Percentiles rank a stretch among this genome's conserved stretches.
These are phyloP conservation scores for Auricularia sp. DNA, from an alignment of 768 basidiomycete genomes.

Conservation along the genomic window DNA sequence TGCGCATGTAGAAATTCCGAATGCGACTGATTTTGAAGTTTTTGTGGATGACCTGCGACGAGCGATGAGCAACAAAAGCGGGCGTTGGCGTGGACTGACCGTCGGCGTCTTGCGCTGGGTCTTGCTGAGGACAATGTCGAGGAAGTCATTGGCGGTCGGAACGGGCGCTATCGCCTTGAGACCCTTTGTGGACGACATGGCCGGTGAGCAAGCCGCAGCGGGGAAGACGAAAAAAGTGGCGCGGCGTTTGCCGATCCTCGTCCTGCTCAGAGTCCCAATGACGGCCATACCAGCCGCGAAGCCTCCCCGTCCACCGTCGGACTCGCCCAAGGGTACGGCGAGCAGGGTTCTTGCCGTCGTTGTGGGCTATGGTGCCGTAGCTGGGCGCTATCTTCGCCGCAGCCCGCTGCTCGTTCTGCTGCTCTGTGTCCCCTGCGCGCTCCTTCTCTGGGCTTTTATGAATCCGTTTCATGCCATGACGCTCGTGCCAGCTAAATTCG, in stretches of 20 bases:
- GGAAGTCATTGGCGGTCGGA: slow-evolving; percentile 87
- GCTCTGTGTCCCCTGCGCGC: not conserved
- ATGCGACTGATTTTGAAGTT: slow-evolving; percentile 99
- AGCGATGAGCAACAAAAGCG: slow-evolving; percentile 3
- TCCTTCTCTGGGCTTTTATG: not conserved
- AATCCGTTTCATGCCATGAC: not conserved
- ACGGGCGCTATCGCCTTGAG: slow-evolving; percentile 98
- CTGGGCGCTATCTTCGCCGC: not conserved
- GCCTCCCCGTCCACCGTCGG: not conserved
- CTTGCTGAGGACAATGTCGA: slow-evolving; percentile 87
- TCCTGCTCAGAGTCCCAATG: not conserved
- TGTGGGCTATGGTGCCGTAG: not conserved
- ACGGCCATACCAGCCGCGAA: not conserved
- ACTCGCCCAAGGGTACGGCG: not conserved
- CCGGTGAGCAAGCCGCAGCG: not conserved
- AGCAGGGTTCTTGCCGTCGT: not conserved
- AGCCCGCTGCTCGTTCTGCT: not conserved
- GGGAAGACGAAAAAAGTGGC: not conserved
- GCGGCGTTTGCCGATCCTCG: not conserved
- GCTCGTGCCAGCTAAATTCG: not conserved
- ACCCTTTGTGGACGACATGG: slow-evolving; percentile 42
- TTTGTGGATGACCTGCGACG: slow-evolving; percentile 86
- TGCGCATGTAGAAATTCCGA: slow-evolving; percentile 97
- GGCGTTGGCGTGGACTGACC: slow-evolving; percentile 29
- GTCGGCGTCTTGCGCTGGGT: slow-evolving; percentile 98